Percentiles rank a stretch among this genome's conserved stretches.
phyloP scores from a whole-genome alignment of 805 yeast genomes.

The Jamesozyma rosinii region DNA sequence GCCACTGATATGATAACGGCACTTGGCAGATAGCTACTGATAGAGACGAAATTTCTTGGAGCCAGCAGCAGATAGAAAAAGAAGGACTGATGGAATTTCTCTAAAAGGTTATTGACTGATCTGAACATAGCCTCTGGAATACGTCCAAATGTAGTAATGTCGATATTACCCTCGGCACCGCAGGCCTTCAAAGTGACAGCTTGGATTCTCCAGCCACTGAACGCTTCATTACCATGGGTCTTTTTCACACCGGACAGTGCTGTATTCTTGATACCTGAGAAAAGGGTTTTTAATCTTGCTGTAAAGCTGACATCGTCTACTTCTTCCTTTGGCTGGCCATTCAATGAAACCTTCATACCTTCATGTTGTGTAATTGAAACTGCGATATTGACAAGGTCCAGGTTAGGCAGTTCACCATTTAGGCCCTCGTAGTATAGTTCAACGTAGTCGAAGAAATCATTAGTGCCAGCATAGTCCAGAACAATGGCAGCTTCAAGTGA shows the following conservation, averaged over 20 bases:
- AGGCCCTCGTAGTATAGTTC: constrained; percentile 79
- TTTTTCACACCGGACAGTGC: constrained; percentile 60
- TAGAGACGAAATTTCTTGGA: constrained; percentile 76
- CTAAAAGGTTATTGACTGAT: constrained; percentile 82
- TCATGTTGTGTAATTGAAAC: constrained; percentile 68
- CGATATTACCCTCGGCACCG: constrained; percentile 54
- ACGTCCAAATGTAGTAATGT: constrained; percentile 87
- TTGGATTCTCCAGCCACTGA: constrained; percentile 94
- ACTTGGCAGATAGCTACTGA: constrained; percentile 85
- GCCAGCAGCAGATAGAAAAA: constrained; percentile 80
- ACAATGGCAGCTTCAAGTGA: constrained; percentile 85
- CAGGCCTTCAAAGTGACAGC: constrained; percentile 71
- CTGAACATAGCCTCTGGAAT: constrained; percentile 80
- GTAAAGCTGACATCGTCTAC: constrained; percentile 40
- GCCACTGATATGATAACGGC: constrained; percentile 64
- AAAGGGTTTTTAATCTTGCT: constrained; percentile 48
- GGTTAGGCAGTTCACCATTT: constrained; percentile 91
- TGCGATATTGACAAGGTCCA: constrained; percentile 80
- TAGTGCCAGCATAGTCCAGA: constrained; percentile 59
- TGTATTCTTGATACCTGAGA: constrained; percentile 58
- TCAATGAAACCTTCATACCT: constrained; percentile 59
- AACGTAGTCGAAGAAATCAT: constrained; percentile 61
- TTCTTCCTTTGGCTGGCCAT: constrained; percentile 43
- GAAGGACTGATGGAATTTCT: constrained; percentile 94
- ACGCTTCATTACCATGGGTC: constrained; percentile 75